These are phyloP conservation scores for Leucocoprinus sp. DNA, from an alignment of 768 basidiomycete genomes.

Conservation along the genomic window DNA sequence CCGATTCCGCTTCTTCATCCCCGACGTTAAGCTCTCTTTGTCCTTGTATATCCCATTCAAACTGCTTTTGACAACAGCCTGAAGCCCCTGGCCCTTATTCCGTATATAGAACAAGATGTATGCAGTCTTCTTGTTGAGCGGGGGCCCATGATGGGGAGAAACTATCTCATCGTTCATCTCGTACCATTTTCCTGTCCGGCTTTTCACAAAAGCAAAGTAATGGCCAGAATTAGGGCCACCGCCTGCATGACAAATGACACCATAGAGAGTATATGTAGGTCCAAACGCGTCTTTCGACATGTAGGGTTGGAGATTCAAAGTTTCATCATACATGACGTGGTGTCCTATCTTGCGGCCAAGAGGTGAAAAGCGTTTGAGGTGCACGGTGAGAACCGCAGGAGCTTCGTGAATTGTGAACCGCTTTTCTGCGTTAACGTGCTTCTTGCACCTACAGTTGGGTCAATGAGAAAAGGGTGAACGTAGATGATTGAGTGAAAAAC, in stretches of 20 bases:
- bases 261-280: conserved; percentile 80
- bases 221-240: conserved; percentile 92
- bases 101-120: conserved; percentile 92
- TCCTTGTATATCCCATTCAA: conserved; percentile 12
- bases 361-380: conserved; percentile 92
- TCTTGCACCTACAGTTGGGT: conserved; percentile 68
- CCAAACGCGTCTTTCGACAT: conserved; percentile 80
- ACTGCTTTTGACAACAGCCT: conserved; percentile 45
- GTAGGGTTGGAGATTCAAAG: conserved; percentile 59
- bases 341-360: conserved; percentile 82
- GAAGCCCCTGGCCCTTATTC: conserved; percentile 66
- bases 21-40: conserved; percentile 31
- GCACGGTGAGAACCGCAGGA: conserved; percentile 82
- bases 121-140: conserved; percentile 67
- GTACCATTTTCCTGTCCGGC: conserved; percentile 65
- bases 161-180: conserved; percentile 93
- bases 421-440: conserved; percentile 84
- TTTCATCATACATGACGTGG: conserved; percentile 70
- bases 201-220: conserved; percentile 82
- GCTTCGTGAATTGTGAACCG: conserved; percentile 83
- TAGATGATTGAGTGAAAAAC: neutral
- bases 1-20: conserved; percentile 38
- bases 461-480: neutral
- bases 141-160: conserved; percentile 29
- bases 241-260: conserved; percentile 89